These are phyloP conservation scores for Pythium aristosporum DNA, from an alignment of 352 stramenopile genomes.

Conservation along the genomic window DNA sequence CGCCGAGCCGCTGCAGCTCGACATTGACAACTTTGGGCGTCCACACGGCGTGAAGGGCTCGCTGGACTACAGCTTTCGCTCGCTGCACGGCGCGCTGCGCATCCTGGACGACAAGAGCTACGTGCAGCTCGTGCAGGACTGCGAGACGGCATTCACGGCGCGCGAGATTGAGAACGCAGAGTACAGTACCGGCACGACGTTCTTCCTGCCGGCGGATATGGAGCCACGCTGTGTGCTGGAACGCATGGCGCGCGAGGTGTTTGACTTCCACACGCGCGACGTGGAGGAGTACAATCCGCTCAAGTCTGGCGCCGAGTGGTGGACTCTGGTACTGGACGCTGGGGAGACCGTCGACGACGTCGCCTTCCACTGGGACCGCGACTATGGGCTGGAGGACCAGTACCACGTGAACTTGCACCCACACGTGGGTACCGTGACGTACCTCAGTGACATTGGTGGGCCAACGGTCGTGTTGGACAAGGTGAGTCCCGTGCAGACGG, in stretches of 20 bases:
- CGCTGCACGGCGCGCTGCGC: constrained; percentile 24
- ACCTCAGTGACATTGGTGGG: constrained; percentile 49
- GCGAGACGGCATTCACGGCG: constrained; percentile 47
- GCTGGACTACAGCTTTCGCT: constrained; percentile 34
- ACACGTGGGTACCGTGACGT: constrained; percentile 70
- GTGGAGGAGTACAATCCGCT: constrained; percentile 41
- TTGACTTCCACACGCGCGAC: constrained; percentile 64
- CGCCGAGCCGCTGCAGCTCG: constrained; percentile 26
- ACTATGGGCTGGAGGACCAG: constrained; percentile 80
- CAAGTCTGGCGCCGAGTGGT: constrained; percentile 86
- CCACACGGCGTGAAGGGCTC: constrained; percentile 26
- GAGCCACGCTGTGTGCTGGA: constrained; percentile 63
- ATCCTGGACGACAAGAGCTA: constrained; percentile 31
- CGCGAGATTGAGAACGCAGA: constrained; percentile 47
- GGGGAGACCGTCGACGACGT: constrained; percentile 63
- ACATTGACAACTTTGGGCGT: constrained; percentile 35
- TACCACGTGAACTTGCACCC: constrained; percentile 79
- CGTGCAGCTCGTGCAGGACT: constrained; percentile 36
- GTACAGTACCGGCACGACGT: constrained; percentile 58
- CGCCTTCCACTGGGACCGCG: constrained; percentile 90
- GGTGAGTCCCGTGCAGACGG: constrained; percentile 33
- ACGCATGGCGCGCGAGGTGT: constrained; percentile 70
- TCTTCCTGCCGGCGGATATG: constrained; percentile 51
- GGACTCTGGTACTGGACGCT: constrained; percentile 74
- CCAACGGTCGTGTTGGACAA: constrained; percentile 54